Evolutionary conservation across 306 rosid species (phyloP), one percentile per base, ranked within the genome.

Genomic region (Lathyrus oleraceus): DNA sequence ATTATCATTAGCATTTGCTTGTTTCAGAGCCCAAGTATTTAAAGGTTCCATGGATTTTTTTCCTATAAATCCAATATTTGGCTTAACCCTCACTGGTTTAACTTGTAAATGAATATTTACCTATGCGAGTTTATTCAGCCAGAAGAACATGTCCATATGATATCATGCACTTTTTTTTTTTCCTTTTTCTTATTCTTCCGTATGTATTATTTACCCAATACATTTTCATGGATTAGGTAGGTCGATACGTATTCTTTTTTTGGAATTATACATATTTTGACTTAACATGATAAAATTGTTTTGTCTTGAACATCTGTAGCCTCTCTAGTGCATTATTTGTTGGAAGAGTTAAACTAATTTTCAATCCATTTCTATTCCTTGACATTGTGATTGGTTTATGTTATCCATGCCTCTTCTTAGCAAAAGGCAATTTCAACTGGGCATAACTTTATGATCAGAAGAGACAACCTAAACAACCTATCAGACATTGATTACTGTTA

Each of bases 21-120:
- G 72, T 61, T 45, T 39, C 54, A 66, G 49, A 58, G 23, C 73
- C 21, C 36, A 19, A 47, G 17, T 58, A 67, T 60, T 28, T 60
- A 67, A 3, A 17, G 53, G 43, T 60, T 48, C 45, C 43, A 19
- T 52, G 19, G 16, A 11, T 1, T 19, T 20, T 39, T 39, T 43
- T 27, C 35, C 40, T 75, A 59, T 56, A 67, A 58, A 27, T 49
- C 15, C 9, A 6, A 32, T 32, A 32, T 32, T 32, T 32, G 38
- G 38, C 38, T 8, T 6, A 7, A 32, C 38, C 38, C 61, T 70
- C 44, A 10, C 21, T 11, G 10, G 21, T 44, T 62, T 66, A 20
- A 57, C 62, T 47, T 58, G 48, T 38, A 25, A 56, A 20, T 10
- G 21, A 52, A 23, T 54, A 20, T 54, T 60, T 40, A 51, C 13